Percentiles rank a stretch among this genome's conserved stretches.
Conservation (phyloP, 1,139 yeast species). For the Pichia sp. region DNA sequence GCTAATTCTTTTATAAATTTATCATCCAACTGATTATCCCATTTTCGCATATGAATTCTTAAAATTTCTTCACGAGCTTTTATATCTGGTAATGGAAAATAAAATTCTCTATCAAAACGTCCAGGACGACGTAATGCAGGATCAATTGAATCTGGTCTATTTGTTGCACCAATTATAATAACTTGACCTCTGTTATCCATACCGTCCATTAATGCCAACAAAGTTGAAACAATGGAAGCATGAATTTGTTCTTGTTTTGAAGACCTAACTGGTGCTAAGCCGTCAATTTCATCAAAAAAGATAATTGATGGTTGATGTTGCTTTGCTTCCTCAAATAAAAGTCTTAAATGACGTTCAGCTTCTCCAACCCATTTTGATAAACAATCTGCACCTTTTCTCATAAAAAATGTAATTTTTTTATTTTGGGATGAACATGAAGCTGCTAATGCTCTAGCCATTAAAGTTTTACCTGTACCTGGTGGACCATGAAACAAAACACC, state of each 20-base stretch:
- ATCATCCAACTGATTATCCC: conserved; percentile 44
- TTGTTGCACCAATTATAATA: conserved; percentile 97
- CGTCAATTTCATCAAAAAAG: conserved; percentile 96
- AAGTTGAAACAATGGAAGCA: conserved; percentile 92
- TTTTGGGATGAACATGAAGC: conserved; percentile 84
- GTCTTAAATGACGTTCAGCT: conserved; percentile 88
- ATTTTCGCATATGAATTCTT: conserved; percentile 77
- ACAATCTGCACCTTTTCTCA: conserved; percentile 99
- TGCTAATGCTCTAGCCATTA: conserved; percentile 96
- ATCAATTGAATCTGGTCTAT: conserved; percentile 95
- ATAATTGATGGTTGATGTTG: conserved; percentile 94
- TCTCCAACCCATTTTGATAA: conserved; percentile 99
- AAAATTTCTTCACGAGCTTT: conserved; percentile 75
- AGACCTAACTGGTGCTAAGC: conserved; percentile 94
- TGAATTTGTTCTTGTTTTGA: conserved; percentile 97
- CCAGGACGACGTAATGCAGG: conserved; percentile 98
- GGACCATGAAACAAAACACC: conserved; percentile 99
- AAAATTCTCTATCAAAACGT: conserved; percentile 93
- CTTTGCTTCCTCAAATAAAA: conserved; percentile 91
- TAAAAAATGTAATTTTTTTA: conserved; percentile 86
- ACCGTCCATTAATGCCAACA: conserved; percentile 96
- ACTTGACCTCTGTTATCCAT: conserved; percentile 95
- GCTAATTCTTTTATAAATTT: conserved; percentile 66
- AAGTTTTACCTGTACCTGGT: conserved; percentile 98
- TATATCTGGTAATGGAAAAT: conserved; percentile 86